A percentile compares a stretch with the other conserved stretches of the same genome.
These are phyloP conservation scores for Sequoia sempervirens DNA, from an alignment of 75 land plant genomes.

Conservation along the genomic window DNA sequence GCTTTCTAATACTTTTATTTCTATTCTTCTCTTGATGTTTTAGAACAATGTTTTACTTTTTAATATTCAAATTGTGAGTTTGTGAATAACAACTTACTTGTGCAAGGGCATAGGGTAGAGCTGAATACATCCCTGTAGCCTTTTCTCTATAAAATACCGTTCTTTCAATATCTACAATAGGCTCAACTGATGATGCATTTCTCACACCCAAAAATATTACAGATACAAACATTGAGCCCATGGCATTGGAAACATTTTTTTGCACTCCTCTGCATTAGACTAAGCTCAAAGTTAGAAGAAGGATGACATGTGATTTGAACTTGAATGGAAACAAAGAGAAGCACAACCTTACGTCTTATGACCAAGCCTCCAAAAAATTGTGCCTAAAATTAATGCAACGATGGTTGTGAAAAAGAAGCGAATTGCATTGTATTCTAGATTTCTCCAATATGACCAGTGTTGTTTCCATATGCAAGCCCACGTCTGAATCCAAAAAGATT, in stretches of 20 bases:
- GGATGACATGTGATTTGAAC: not conserved
- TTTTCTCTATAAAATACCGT: not conserved
- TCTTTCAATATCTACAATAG: not conserved
- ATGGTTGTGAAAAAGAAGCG: constrained; percentile 66
- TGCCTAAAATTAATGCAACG: constrained; percentile 66
- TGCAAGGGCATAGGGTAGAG: not conserved
- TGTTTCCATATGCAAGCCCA: constrained; percentile 51
- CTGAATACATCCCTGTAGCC: not conserved
- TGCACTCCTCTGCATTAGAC: not conserved
- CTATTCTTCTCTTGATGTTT: no score
- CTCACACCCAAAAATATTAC: not conserved
- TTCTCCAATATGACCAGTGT: constrained; percentile 51
- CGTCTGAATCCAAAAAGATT: constrained; percentile 26
- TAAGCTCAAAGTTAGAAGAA: not conserved
- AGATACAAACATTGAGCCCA: not conserved
- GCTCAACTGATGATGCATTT: not conserved
- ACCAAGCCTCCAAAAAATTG: constrained; percentile 83
- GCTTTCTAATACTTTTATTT: no score
- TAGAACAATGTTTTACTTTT: no score
- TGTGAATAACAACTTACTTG: not conserved
- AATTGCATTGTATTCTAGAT: constrained; percentile 58
- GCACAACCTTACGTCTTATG: not conserved
- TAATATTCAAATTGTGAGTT: no score
- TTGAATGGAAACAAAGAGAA: not conserved
- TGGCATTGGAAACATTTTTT: not conserved